Base-by-base conservation (phyloP, 176 grass and related monocot genomes). In the Raddia distichophylla region DNA sequence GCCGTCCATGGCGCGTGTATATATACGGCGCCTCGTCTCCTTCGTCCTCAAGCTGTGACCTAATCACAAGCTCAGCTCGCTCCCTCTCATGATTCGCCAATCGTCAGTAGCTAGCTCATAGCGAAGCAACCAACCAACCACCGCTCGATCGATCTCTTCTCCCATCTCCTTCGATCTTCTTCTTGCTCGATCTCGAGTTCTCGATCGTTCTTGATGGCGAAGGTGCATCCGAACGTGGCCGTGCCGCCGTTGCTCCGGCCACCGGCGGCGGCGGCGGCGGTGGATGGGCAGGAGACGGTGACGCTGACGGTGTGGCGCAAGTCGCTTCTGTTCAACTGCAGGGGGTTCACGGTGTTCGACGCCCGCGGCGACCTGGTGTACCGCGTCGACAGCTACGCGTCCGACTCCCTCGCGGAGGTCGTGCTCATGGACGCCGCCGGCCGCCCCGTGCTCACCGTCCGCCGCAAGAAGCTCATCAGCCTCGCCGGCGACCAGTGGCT, bases 231-330 rank as follows among this genome's bases (percentile, higher is more conserved):
- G 18, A 89, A 89, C 77, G 10, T 89, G 64, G 76, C 77, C 70
- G 70, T 58, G 77, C 76, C 69, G 54, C 51, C 80, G 50, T 34
- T 54, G 52, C 35, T 75, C 15, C 56, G 46, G 2, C 67, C 52
- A 20, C 60, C 60, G 69, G 6, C 63, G 63, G 14, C 27, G 35
- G 35, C 14, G 35, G 15, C n/a, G 35, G 69, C 35, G 16, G 37
- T 1, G 27, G 87, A 53, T 48, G 57, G 3, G 8, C 44, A 67
- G 16, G 81, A 80, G 76, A 61, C 70, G 76, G 87, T 89, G 33
- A 85, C 84, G 34, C 53, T 98, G 85, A 94, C 95, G 51, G 95
- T 97, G 90, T 97, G 94, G 94, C 79, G 94, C 85, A 97, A 94
- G 86, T 94, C 92, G 7, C 87, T 97, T 55, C 80, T 97, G 49